Conservation (phyloP, 2,329 filamentous ascomycete genomes). For the Nigrospora oryzae region DNA sequence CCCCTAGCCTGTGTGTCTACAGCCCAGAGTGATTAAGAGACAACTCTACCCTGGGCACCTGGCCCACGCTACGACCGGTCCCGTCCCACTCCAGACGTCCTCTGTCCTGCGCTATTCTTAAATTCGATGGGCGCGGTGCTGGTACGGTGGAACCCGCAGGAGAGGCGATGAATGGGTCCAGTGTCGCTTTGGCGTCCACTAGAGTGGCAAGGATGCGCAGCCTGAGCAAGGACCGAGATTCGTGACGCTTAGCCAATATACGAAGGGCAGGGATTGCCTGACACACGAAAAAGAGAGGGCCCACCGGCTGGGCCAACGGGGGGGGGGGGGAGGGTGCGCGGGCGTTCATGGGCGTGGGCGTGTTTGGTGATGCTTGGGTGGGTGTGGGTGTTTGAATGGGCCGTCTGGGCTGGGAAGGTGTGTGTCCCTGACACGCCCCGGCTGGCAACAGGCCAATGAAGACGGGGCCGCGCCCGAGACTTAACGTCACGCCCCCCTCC, state of each 20-base stretch:
- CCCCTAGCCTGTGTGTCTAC: slow-evolving; percentile 13
- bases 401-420: background rate
- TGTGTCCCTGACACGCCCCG: slow-evolving; percentile 2
- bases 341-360: slow-evolving; percentile 12
- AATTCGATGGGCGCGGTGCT: slow-evolving; percentile 19
- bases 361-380: background rate
- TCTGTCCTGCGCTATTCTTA: slow-evolving; percentile 21
- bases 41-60: slow-evolving; percentile 15
- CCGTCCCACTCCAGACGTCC: slow-evolving; percentile 16
- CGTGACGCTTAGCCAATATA: slow-evolving; percentile 32
- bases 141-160: slow-evolving; percentile 10
- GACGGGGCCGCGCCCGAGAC: no score
- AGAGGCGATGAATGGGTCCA: slow-evolving; percentile 18
- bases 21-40: slow-evolving; percentile 16
- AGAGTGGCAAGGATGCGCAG: slow-evolving; percentile 14
- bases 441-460: background rate
- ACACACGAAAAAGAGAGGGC: slow-evolving; percentile 39
- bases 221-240: slow-evolving; percentile 6
- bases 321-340: slow-evolving; percentile 16
- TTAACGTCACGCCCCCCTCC: no score
- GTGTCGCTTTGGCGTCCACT: slow-evolving; percentile 21
- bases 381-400: background rate
- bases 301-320: slow-evolving; percentile 1
- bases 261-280: slow-evolving; percentile 39
- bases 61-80: no score